Evolutionary conservation across 352 stramenopile genomes (phyloP).

Genomic region (Pilasporangium apinafurcum): DNA sequence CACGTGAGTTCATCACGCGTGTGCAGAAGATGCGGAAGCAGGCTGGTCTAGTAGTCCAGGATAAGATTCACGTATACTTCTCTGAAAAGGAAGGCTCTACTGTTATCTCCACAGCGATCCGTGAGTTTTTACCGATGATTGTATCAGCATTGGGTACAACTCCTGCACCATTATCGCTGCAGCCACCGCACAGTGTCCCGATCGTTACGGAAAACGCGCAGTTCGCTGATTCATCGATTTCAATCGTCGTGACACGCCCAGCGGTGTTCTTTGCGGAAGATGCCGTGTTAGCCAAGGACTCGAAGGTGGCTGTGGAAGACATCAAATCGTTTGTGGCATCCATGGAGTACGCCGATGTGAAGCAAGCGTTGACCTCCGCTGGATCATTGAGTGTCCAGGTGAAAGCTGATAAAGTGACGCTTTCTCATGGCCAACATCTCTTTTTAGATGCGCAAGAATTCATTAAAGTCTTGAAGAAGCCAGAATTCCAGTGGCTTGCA

Average conservation of each 20-base stretch:
- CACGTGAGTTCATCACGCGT: constrained; percentile 96
- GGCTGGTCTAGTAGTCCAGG: constrained; percentile 90
- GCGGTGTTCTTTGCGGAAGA: constrained; percentile 64
- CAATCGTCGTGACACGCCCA: constrained; percentile 59
- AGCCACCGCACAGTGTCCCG: constrained; percentile 51
- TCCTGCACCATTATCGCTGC: constrained; percentile 49
- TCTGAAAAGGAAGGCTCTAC: constrained; percentile 56
- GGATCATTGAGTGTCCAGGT: constrained; percentile 41
- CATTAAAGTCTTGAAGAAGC: constrained; percentile 23
- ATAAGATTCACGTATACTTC: constrained; percentile 97
- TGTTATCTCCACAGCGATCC: constrained; percentile 55
- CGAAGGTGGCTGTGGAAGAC: constrained; percentile 30
- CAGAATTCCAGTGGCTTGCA: constrained; percentile 42
- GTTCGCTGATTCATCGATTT: constrained; percentile 63
- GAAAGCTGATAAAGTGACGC: constrained; percentile 26
- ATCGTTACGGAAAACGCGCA: constrained; percentile 68
- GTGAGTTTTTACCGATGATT: constrained; percentile 55
- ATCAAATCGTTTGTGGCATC: constrained; percentile 61
- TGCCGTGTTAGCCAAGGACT: constrained; percentile 36
- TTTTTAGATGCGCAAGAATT: constrained; percentile 76
- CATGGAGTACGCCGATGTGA: constrained; percentile 81
- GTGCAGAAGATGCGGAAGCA: constrained; percentile 99
- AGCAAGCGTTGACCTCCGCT: constrained; percentile 29
- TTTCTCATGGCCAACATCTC: constrained; percentile 53
- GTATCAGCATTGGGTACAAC: constrained; percentile 45